Conservation (phyloP, 768 basidiomycete genomes). For the Lactarius deliciosus region DNA sequence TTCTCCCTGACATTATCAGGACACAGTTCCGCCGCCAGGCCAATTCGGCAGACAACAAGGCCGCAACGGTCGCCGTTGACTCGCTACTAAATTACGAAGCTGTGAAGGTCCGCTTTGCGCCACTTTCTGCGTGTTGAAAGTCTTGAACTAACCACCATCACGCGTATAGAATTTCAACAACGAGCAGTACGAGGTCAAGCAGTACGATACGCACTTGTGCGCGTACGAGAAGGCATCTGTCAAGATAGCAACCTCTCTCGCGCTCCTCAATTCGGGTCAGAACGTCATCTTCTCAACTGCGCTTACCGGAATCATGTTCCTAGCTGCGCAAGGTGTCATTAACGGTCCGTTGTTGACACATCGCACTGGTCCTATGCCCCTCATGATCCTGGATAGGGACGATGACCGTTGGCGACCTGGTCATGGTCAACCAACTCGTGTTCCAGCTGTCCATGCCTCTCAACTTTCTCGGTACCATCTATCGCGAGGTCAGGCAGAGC, state of each 20-base stretch:
- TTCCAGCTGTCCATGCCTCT: conserved; percentile 96
- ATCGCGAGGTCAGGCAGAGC: conserved; percentile 95
- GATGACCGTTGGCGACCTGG: conserved; percentile 97
- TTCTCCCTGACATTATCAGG: conserved; percentile 41
- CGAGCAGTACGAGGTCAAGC: conserved; percentile 84
- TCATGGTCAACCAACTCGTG: conserved; percentile 98
- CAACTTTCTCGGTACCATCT: conserved; percentile 96
- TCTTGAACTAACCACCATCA: not conserved
- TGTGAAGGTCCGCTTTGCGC: conserved; percentile 70
- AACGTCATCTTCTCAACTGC: conserved; percentile 95
- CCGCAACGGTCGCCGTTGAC: conserved; percentile 91
- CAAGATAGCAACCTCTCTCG: conserved; percentile 92
- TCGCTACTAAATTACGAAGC: conserved; percentile 98
- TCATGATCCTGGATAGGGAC: conserved; percentile 55
- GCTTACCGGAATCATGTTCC: conserved; percentile 91
- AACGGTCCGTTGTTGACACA: conserved; percentile 56
- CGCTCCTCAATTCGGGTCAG: conserved; percentile 93
- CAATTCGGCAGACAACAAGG: conserved; percentile 95
- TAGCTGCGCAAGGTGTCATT: conserved; percentile 92
- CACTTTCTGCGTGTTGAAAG: not conserved
- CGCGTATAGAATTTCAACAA: conserved; percentile 91
- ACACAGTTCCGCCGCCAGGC: conserved; percentile 93
- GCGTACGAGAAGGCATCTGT: conserved; percentile 89
- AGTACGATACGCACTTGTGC: conserved; percentile 87
- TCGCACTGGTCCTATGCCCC: not conserved